Conservation (phyloP, 83 land plant genomes). For the Picea abies region DNA sequence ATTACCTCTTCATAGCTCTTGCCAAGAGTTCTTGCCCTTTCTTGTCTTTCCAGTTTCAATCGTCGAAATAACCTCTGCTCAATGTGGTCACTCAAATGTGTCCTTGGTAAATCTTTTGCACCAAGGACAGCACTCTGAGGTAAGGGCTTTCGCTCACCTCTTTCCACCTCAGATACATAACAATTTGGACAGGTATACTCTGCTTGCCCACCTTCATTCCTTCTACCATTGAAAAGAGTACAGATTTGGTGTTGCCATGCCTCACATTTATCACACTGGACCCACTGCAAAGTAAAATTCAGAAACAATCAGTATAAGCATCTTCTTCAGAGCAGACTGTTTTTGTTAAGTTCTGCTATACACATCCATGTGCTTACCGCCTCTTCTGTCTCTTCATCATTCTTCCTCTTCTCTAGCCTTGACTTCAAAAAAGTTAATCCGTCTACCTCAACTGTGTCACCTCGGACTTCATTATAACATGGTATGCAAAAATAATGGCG, state of each 20-base stretch:
- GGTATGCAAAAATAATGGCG: slow-evolving; percentile 80
- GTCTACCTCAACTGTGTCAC: slow-evolving; percentile 64
- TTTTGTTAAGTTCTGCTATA: not conserved
- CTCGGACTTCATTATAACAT: slow-evolving; percentile 81
- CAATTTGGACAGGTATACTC: slow-evolving; percentile 98
- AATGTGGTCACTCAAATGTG: slow-evolving; percentile 91
- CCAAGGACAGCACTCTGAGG: slow-evolving; percentile 96
- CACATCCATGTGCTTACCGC: slow-evolving; percentile 47
- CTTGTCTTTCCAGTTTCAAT: slow-evolving; percentile 80
- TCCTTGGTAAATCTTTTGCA: slow-evolving; percentile 94
- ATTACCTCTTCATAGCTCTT: slow-evolving; percentile 85
- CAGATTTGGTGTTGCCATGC: slow-evolving; percentile 99
- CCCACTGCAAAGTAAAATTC: slow-evolving; percentile 75
- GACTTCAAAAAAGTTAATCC: slow-evolving; percentile 62
- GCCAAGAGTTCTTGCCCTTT: slow-evolving; percentile 79
- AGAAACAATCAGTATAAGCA: not conserved
- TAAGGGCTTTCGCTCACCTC: slow-evolving; percentile 94
- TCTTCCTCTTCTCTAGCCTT: slow-evolving; percentile 75
- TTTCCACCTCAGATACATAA: slow-evolving; percentile 78
- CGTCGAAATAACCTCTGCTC: slow-evolving; percentile 78
- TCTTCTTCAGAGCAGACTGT: not conserved
- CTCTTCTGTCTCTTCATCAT: slow-evolving; percentile 94
- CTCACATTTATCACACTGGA: slow-evolving; percentile 97
- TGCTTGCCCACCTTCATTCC: slow-evolving; percentile 90
- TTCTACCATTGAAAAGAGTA: slow-evolving; percentile 94